Percentiles rank a stretch among this genome's conserved stretches.
phyloP scores from a whole-genome alignment of 176 grass and related monocot genomes.

The Aegilops longissima region DNA sequence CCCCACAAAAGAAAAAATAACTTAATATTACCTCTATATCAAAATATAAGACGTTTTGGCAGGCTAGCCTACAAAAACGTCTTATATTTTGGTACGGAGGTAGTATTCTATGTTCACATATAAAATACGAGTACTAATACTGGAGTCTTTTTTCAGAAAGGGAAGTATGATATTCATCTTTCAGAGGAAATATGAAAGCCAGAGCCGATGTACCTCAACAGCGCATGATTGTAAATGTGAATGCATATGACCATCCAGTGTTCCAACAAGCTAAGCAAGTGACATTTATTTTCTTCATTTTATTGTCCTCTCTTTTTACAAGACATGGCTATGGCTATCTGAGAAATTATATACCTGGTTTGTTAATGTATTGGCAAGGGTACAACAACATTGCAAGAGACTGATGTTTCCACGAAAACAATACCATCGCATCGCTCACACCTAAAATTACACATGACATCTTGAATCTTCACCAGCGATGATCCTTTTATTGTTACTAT shows the following conservation, averaged over 20 bases:
- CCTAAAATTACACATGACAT: slow-evolving; percentile 44
- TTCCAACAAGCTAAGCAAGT: slow-evolving; percentile 16
- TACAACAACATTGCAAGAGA: slow-evolving; percentile 16
- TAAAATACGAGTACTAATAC: background rate
- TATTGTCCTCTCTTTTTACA: slow-evolving; percentile 42
- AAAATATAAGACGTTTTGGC: no score
- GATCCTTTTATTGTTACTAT: slow-evolving; percentile 62
- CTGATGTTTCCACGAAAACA: slow-evolving; percentile 8
- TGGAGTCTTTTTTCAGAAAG: background rate
- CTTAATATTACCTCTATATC: no score
- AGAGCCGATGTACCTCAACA: background rate
- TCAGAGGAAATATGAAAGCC: background rate
- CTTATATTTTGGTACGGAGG: no score
- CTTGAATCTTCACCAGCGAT: slow-evolving; percentile 41
- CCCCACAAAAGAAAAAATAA: no score
- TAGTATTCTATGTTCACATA: background rate
- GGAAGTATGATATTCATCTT: background rate
- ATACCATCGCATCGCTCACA: background rate
- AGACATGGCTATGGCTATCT: slow-evolving; percentile 39
- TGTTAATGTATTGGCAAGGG: slow-evolving; percentile 1
- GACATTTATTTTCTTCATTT: slow-evolving; percentile 15
- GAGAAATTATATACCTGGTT: slow-evolving; percentile 41
- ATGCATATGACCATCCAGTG: background rate
- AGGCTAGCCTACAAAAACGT: no score
- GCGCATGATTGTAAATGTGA: background rate